These are phyloP conservation scores for Dothistroma septosporum DNA, from an alignment of 2,329 filamentous ascomycete species.

Conservation along the genomic window DNA sequence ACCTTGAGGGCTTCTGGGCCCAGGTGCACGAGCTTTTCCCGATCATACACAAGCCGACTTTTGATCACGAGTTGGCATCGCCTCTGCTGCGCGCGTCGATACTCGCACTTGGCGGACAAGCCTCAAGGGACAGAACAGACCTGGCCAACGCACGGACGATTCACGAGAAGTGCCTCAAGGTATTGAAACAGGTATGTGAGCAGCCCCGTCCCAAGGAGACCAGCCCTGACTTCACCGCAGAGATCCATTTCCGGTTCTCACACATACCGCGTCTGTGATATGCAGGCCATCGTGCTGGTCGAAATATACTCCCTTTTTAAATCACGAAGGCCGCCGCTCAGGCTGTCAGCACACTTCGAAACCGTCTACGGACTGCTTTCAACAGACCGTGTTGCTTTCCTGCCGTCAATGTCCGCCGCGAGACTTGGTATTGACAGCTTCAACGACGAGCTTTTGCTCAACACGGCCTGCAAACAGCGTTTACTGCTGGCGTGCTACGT, in stretches of 20 bases:
- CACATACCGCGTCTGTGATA: constrained; percentile 36
- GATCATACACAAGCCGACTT: constrained; percentile 42
- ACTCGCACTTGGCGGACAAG: constrained; percentile 43
- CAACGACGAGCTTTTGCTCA: not conserved
- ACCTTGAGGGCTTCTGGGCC: constrained; percentile 45
- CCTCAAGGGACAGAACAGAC: constrained; percentile 30
- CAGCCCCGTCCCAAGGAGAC: not conserved
- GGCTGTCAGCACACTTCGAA: constrained; percentile 38
- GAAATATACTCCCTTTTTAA: constrained; percentile 43
- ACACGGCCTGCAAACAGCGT: constrained; percentile 25
- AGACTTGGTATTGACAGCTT: not conserved
- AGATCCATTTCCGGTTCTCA: constrained; percentile 23
- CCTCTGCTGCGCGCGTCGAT: constrained; percentile 46
- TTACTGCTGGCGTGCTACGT: constrained; percentile 42
- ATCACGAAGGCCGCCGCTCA: constrained; percentile 37
- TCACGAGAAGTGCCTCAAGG: constrained; percentile 41
- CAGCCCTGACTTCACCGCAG: constrained; percentile 9
- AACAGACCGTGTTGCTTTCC: constrained; percentile 7
- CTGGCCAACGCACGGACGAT: constrained; percentile 37
- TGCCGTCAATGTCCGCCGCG: not conserved
- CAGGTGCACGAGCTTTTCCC: constrained; percentile 45
- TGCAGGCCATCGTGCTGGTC: constrained; percentile 43
- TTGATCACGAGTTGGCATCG: constrained; percentile 34
- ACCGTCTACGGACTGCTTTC: constrained; percentile 30
- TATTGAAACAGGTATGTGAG: constrained; percentile 31